Percentiles rank a stretch among this genome's conserved stretches.
Evolutionary conservation across 495 filamentous ascomycete species (phyloP).

Genomic region (Penicillium dipodomyicola): DNA sequence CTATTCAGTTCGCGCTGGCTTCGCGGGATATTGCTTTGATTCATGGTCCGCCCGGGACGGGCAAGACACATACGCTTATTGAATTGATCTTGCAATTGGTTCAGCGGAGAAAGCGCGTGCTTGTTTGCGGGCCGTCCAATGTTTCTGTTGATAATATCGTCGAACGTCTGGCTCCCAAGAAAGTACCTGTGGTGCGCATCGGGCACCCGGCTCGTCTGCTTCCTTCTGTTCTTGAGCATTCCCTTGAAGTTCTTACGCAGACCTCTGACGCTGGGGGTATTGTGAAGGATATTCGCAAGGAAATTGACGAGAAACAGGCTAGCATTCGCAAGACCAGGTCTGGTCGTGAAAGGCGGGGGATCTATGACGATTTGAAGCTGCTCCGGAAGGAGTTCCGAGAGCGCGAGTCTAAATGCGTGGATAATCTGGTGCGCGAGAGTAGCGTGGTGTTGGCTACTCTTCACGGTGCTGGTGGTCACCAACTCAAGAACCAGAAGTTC

Average conservation of each 20-base stretch:
- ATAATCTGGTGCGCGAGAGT: conserved; percentile 67
- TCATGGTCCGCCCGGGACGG: conserved; percentile 93
- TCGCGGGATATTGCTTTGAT: conserved; percentile 86
- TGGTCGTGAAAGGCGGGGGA: conserved; percentile 73
- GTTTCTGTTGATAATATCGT: conserved; percentile 98
- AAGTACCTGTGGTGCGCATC: conserved; percentile 82
- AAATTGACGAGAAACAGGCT: conserved; percentile 90
- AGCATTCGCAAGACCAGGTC: conserved; percentile 82
- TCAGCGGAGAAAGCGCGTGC: conserved; percentile 63
- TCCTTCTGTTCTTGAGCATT: conserved; percentile 83
- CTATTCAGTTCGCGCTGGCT: conserved; percentile 82
- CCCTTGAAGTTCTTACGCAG: conserved; percentile 87
- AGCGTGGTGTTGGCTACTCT: conserved; percentile 90
- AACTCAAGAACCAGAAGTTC: conserved; percentile 76
- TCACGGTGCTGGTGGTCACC: conserved; percentile 86
- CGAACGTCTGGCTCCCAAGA: conserved; percentile 80
- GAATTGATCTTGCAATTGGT: conserved; percentile 89
- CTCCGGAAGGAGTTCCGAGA: conserved; percentile 86
- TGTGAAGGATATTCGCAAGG: conserved; percentile 84
- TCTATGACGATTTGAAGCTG: conserved; percentile 81
- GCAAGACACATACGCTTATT: conserved; percentile 96
- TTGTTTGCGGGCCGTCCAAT: conserved; percentile 95
- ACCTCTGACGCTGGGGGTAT: conserved; percentile 87
- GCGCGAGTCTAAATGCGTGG: conserved; percentile 77
- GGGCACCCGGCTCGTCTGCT: conserved; percentile 92